Evolutionary conservation across 768 basidiomycete genomes (phyloP).

Genomic region (Tylopilus sp.): DNA sequence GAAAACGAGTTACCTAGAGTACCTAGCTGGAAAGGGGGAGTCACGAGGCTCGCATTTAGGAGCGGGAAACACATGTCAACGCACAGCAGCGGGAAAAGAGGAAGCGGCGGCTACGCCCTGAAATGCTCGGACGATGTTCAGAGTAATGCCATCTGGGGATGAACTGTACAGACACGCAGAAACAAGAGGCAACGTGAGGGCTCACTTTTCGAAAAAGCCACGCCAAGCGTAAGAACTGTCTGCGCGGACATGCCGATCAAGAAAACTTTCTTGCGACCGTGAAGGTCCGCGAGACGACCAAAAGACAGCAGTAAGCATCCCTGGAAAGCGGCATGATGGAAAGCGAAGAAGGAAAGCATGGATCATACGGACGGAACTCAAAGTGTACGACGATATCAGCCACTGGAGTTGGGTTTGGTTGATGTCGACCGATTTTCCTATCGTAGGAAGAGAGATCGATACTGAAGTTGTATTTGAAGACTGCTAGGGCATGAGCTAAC

Average conservation of each 20-base stretch:
- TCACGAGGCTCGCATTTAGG: constrained; percentile 1
- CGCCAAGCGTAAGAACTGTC: too few relatives aligned
- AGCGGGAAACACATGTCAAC: constrained; percentile 15
- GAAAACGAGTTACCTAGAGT: too few relatives aligned
- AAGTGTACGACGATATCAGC: neutral
- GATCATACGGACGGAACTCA: neutral
- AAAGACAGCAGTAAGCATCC: too few relatives aligned
- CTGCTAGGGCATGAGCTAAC: neutral
- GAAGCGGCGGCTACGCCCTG: constrained; percentile 81
- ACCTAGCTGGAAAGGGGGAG: constrained; percentile 31
- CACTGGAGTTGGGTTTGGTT: neutral
- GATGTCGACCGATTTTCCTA: neutral
- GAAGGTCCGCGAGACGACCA: too few relatives aligned
- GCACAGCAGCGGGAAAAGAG: constrained; percentile 67
- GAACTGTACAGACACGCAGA: too few relatives aligned
- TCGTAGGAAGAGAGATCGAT: neutral
- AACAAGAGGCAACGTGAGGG: too few relatives aligned
- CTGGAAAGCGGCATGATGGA: too few relatives aligned
- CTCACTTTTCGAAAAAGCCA: too few relatives aligned
- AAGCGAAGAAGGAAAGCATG: too few relatives aligned
- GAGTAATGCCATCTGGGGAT: constrained; percentile 56
- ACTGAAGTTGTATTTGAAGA: neutral
- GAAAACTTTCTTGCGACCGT: too few relatives aligned
- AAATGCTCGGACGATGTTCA: constrained; percentile 71
- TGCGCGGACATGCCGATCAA: too few relatives aligned